Evolutionary conservation across 179 eudicot genomes (phyloP).

Genomic region (Heliamphora pulchella): DNA sequence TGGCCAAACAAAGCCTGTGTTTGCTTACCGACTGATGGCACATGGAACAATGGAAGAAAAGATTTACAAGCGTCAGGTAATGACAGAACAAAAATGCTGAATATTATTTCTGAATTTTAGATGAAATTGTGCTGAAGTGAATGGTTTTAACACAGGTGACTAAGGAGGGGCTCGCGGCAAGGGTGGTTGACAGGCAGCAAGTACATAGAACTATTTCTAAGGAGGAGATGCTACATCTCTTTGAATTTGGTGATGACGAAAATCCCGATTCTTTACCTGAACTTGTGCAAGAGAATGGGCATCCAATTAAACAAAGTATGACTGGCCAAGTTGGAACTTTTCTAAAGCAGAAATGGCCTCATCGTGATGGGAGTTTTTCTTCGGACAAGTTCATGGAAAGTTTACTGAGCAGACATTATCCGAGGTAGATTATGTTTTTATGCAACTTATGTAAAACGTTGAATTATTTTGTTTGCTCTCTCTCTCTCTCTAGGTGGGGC

Average conservation of each 20-base stretch:
- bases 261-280: conserved; percentile 35
- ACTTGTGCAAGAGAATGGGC: conserved; percentile 30
- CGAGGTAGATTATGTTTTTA: conserved; percentile 42
- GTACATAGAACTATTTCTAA: conserved; percentile 86
- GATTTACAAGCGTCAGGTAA: conserved; percentile 98
- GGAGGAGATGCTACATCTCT: conserved; percentile 90
- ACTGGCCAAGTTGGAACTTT: conserved; percentile 30
- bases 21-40: conserved; percentile 91
- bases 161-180: conserved; percentile 98
- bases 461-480: background rate
- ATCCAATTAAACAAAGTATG: conserved; percentile 21
- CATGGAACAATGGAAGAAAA: conserved; percentile 96
- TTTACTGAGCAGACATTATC: conserved; percentile 61
- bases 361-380: conserved; percentile 46
- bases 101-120: conserved; percentile 1
- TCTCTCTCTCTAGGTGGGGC: background rate
- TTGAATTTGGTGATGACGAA: conserved; percentile 88
- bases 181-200: conserved; percentile 97
- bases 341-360: conserved; percentile 37
- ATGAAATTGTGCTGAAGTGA: conserved; percentile 6
- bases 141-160: conserved; percentile 51
- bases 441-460: background rate
- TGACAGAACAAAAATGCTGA: background rate
- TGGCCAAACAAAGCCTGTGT: conserved; percentile 94
- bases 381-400: conserved; percentile 75